Evolutionary conservation across 768 basidiomycete genomes (phyloP).

Genomic region (Panaeolus cyanescens): DNA sequence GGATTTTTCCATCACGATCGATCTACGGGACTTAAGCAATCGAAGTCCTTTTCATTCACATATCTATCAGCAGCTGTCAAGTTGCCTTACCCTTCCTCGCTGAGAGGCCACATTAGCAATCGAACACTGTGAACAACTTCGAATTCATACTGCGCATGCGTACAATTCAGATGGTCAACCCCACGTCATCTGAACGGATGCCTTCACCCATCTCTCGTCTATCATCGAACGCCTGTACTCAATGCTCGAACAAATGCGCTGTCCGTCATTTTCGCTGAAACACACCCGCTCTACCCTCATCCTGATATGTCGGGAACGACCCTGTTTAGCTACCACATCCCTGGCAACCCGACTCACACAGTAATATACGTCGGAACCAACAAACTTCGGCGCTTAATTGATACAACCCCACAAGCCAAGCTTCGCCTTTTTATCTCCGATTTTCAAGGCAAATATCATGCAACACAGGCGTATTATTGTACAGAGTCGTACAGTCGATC

Average conservation of each 20-base stretch:
- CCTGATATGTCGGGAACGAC: not conserved
- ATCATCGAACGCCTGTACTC: no score
- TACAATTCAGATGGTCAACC: no score
- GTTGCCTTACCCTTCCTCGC: not conserved
- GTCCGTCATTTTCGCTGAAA: no score
- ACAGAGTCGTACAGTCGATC: not conserved
- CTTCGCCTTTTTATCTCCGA: not conserved
- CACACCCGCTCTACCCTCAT: no score
- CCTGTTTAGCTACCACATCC: not conserved
- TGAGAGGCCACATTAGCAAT: no score
- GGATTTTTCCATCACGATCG: not conserved
- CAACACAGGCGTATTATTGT: not conserved
- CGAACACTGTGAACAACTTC: no score
- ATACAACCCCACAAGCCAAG: not conserved
- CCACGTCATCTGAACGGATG: no score
- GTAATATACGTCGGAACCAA: not conserved
- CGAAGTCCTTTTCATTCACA: not conserved
- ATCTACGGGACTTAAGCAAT: not conserved
- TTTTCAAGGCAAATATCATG: not conserved
- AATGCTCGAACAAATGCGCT: no score
- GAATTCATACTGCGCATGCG: no score
- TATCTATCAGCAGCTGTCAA: not conserved
- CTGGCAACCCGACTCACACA: constrained; percentile 1
- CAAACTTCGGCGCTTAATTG: not conserved
- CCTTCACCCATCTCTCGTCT: no score